Percentiles rank a stretch among this genome's conserved stretches.
These are phyloP conservation scores for Cyberlindnera suaveolens DNA, from an alignment of 805 yeast genomes.

Conservation along the genomic window DNA sequence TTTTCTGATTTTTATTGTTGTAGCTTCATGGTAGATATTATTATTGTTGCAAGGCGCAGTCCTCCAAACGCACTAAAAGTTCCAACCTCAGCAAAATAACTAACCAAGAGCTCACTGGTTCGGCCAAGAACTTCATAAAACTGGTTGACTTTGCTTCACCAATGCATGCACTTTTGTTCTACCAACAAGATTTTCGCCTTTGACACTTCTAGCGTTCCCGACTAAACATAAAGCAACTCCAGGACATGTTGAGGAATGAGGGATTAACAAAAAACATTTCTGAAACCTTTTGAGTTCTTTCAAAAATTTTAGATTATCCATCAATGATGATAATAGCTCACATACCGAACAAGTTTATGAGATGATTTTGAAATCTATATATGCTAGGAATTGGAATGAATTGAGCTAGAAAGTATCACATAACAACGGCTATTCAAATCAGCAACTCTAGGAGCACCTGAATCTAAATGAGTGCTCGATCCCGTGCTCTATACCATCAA, in stretches of 20 bases:
- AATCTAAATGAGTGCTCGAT: too few species aligned
- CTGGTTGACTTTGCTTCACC: not conserved
- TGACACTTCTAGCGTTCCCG: not conserved
- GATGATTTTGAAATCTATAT: conserved; percentile 10
- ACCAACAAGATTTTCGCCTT: not conserved
- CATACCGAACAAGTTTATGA: conserved; percentile 3
- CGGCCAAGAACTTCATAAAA: not conserved
- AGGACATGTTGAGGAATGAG: not conserved
- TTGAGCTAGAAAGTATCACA: conserved; percentile 32
- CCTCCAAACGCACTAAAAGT: too few species aligned
- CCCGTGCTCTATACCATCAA: too few species aligned
- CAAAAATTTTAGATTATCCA: conserved; percentile 3
- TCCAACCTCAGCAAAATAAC: not conserved
- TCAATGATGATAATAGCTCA: conserved; percentile 7
- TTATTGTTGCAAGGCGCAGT: too few species aligned
- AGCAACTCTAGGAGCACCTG: too few species aligned
- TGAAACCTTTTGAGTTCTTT: not conserved
- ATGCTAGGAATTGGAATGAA: conserved; percentile 2
- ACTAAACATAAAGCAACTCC: not conserved
- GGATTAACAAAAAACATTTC: not conserved
- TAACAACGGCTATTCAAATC: conserved; percentile 19
- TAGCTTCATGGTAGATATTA: too few species aligned
- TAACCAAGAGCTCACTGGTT: not conserved
- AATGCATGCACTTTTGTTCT: not conserved
- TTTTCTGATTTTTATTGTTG: too few species aligned